These are phyloP conservation scores for Penicillium coffeae DNA, from an alignment of 495 filamentous ascomycete genomes.

Conservation along the genomic window DNA sequence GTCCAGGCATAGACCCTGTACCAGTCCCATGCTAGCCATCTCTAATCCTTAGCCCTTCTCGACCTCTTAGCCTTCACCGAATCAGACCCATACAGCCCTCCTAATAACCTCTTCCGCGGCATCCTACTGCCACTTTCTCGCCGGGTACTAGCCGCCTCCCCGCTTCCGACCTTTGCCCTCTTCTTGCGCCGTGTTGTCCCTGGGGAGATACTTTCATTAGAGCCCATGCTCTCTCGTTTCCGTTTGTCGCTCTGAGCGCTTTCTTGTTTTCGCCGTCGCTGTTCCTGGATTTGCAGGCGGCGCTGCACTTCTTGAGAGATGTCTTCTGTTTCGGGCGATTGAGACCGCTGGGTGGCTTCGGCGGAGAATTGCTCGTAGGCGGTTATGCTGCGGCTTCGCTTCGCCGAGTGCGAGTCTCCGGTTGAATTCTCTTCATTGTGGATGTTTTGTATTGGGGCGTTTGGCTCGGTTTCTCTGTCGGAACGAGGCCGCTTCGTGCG, in stretches of 20 bases:
- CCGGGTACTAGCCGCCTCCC: conserved; percentile 5
- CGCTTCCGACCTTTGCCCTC: conserved; percentile 7
- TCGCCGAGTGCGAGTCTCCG: conserved; percentile 4
- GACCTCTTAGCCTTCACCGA: background rate
- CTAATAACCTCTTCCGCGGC: background rate
- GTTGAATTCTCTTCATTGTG: conserved; percentile 1
- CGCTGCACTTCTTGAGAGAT: conserved; percentile 45
- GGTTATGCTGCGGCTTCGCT: conserved; percentile 21
- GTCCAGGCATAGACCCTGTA: no score
- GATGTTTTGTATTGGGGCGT: no score
- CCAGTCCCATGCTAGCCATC: no score
- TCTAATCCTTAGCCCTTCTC: background rate
- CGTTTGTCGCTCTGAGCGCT: conserved; percentile 31
- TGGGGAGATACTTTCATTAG: conserved; percentile 26
- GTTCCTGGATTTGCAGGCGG: conserved; percentile 37
- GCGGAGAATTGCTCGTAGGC: background rate
- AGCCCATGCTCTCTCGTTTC: conserved; percentile 36
- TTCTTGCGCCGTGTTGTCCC: conserved; percentile 20
- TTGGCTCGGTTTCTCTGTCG: conserved; percentile 4
- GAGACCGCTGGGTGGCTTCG: conserved; percentile 7
- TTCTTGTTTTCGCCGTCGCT: conserved; percentile 27
- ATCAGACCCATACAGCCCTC: background rate
- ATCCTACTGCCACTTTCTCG: background rate
- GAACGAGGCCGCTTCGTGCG: conserved; percentile 13
- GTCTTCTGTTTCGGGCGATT: conserved; percentile 41